These are phyloP conservation scores for Leccinellum luteum DNA, from an alignment of 768 basidiomycete genomes.

Conservation along the genomic window DNA sequence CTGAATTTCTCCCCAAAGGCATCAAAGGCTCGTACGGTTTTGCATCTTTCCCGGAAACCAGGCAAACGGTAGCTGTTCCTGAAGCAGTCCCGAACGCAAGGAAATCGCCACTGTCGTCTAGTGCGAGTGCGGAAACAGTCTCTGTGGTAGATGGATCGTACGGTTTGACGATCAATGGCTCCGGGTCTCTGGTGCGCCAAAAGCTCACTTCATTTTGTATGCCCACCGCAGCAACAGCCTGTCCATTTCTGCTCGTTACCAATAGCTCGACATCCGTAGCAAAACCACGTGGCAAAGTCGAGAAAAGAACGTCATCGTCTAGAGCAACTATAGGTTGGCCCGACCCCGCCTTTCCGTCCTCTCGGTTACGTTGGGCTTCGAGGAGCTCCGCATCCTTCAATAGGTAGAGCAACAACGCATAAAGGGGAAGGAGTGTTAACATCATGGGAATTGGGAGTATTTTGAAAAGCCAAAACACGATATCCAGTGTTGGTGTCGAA, in stretches of 20 bases:
- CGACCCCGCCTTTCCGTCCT: conserved; percentile 40
- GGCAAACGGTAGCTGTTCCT: conserved; percentile 65
- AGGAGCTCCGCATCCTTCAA: conserved; percentile 89
- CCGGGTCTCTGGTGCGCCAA: conserved; percentile 52
- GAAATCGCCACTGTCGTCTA: conserved; percentile 58
- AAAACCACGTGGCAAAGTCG: conserved; percentile 78
- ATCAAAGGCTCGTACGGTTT: conserved; percentile 41
- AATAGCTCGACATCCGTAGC: conserved; percentile 81
- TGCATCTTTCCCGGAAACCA: conserved; percentile 41
- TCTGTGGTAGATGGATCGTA: conserved; percentile 42
- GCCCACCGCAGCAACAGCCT: conserved; percentile 65
- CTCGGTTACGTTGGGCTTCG: conserved; percentile 75
- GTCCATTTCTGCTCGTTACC: conserved; percentile 66
- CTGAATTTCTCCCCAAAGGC: conserved; percentile 42
- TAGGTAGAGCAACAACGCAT: conserved; percentile 76
- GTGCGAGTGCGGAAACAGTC: conserved; percentile 57
- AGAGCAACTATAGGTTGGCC: conserved; percentile 28
- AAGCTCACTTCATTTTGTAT: conserved; percentile 74
- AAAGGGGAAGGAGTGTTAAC: conserved; percentile 70
- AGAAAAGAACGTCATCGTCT: conserved; percentile 51
- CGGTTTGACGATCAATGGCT: conserved; percentile 46
- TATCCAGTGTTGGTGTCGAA: conserved; percentile 49
- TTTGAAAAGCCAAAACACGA: conserved; percentile 72
- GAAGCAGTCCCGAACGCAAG: conserved; percentile 71
- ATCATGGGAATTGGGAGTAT: conserved; percentile 85